Conservation (phyloP, 768 basidiomycete genomes). For the Podaxis sp. region DNA sequence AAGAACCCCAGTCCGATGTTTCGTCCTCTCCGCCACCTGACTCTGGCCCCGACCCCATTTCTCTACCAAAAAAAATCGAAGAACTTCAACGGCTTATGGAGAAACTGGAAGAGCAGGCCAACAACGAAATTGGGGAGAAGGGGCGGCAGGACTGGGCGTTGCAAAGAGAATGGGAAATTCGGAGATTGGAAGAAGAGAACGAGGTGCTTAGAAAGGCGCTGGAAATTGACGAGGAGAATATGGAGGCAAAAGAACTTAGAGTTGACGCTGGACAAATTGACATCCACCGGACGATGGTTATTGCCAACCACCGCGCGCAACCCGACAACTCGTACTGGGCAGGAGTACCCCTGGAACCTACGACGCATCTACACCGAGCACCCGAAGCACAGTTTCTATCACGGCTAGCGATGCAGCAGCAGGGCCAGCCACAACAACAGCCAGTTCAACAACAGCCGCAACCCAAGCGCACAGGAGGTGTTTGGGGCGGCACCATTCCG, state of each 20-base stretch:
- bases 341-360: constrained; percentile 16
- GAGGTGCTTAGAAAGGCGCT: constrained; percentile 71
- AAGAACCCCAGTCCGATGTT: constrained; percentile 45
- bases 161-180: constrained; percentile 86
- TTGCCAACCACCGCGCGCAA: constrained; percentile 11
- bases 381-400: constrained; percentile 16
- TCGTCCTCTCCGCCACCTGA: constrained; percentile 11
- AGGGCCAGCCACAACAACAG: constrained; percentile 28
- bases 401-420: constrained; percentile 15
- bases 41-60: constrained; percentile 32
- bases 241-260: constrained; percentile 52
- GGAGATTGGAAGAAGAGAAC: constrained; percentile 82
- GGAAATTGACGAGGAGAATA: constrained; percentile 63
- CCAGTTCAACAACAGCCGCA: constrained; percentile 25
- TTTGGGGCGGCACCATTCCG: constrained; percentile 13
- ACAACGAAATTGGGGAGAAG: constrained; percentile 41
- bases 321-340: constrained; percentile 15
- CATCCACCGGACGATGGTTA: constrained; percentile 36
- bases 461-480: constrained; percentile 38
- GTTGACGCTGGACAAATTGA: constrained; percentile 50
- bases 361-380: constrained; percentile 23
- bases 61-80: constrained; percentile 18
- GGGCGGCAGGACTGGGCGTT: constrained; percentile 76
- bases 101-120: constrained; percentile 40
- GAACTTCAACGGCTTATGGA: constrained; percentile 9